Evolutionary conservation across 2,329 filamentous ascomycete genomes (phyloP).

Genomic region (Fusarium duplospermum): DNA sequence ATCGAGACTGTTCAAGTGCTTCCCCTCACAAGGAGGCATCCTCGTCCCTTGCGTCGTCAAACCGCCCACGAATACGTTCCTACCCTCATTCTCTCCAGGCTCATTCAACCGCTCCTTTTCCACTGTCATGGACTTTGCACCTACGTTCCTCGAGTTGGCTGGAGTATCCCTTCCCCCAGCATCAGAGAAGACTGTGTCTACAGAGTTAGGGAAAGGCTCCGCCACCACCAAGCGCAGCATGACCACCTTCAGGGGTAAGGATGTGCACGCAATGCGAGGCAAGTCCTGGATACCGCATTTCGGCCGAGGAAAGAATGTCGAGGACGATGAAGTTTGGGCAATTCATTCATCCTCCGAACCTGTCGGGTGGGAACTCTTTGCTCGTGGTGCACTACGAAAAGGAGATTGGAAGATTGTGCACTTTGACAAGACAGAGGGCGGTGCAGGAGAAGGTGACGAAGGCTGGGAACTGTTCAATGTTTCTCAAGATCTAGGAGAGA

Average conservation of each 20-base stretch:
- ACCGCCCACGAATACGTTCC: conserved; percentile 4
- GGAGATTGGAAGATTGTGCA: conserved; percentile 50
- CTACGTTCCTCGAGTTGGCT: background rate
- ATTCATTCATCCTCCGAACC: background rate
- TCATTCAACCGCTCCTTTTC: background rate
- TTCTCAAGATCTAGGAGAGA: background rate
- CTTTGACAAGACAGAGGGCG: conserved; percentile 41
- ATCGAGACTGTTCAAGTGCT: conserved; percentile 51
- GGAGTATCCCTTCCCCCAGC: background rate
- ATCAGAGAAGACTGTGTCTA: background rate
- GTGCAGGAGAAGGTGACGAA: conserved; percentile 23
- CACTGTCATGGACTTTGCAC: background rate
- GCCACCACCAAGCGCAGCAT: background rate
- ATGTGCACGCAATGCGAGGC: conserved; percentile 64
- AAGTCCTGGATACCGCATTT: conserved; percentile 25
- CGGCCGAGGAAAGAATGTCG: background rate
- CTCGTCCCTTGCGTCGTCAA: conserved; percentile 62
- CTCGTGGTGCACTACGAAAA: conserved; percentile 48
- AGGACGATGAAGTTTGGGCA: background rate
- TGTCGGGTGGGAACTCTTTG: conserved; percentile 44
- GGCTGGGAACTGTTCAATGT: conserved; percentile 32
- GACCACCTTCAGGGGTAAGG: conserved; percentile 53
- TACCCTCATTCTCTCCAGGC: background rate
- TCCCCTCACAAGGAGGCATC: conserved; percentile 60
- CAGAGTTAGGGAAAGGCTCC: background rate